Base-by-base conservation (phyloP, 108 stramenopile species). In the Epipyxis sp. region DNA sequence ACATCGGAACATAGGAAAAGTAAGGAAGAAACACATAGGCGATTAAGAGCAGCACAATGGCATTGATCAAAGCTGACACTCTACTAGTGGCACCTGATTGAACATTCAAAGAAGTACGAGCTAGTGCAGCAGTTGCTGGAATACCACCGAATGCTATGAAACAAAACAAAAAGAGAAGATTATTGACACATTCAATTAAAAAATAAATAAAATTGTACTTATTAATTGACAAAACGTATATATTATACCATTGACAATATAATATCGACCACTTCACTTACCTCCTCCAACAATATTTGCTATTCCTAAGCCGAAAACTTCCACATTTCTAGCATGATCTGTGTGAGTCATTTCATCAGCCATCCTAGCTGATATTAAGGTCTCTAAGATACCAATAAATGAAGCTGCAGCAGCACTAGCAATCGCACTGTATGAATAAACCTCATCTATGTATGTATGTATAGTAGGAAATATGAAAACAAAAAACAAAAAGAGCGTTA, bases 291-390 rank as follows among this genome's bases (percentile, higher is more conserved):
- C 46, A 20, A 50, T 50, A 20, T 50, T 50, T 50, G 46, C 46
- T 20, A 50, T 20, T 13, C 46, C 46, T 20, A 50, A 50, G 20
- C 46, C 46, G 20, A 50, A 6, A 6, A 50, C 6, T 50, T 50
- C 46, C 46, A 13, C 20, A 20, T 50, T 50, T 13, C 46, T 6
- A 20, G 6, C 46, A 50, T 50, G 46, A n/a, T n/a, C n/a, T n/a
- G n/a, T n/a, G 46, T 50, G 46, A 50, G 46, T 50, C 46, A 50
- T 50, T 50, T 50, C 46, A 50, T 50, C 46, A 50, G 46, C 46
- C 46, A 50, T 50, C 13, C 46, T 6, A 13, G 46, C 46, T 13
- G 46, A 50, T 50, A 50, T 50, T 20, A 50, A 50, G 20, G 46
- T 50, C 46, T 50, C 46, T 20, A 50, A 20, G 46, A 50, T 50